A percentile compares a stretch with the other conserved stretches of the same genome.
Conservation (phyloP, 306 rosid genomes). For the Glycine soja region DNA sequence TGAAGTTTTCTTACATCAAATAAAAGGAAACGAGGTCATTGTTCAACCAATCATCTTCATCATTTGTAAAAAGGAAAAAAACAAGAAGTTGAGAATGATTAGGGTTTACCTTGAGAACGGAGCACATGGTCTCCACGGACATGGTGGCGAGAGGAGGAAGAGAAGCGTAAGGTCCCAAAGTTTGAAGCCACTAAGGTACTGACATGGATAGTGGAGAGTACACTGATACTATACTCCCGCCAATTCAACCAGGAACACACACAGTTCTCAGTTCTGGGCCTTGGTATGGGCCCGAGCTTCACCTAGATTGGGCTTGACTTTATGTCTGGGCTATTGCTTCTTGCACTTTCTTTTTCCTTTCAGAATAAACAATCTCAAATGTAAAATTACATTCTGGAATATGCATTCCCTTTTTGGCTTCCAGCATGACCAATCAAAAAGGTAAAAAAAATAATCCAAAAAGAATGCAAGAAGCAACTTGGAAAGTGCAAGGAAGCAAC, state of each 20-base stretch:
- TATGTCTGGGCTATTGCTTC: too few relatives aligned
- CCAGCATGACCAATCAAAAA: too few relatives aligned
- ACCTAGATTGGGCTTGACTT: not conserved
- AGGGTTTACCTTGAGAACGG: conserved; percentile 66
- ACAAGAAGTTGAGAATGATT: not conserved
- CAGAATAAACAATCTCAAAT: too few relatives aligned
- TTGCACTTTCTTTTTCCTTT: too few relatives aligned
- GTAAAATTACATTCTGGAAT: too few relatives aligned
- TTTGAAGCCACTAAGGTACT: not conserved
- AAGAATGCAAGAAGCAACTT: too few relatives aligned
- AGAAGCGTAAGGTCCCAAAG: not conserved
- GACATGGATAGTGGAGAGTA: not conserved
- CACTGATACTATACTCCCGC: conserved; percentile 44
- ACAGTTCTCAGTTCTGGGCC: not conserved
- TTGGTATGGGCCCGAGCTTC: not conserved
- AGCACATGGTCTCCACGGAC: conserved; percentile 50
- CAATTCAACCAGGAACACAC: conserved; percentile 19
- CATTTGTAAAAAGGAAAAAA: not conserved
- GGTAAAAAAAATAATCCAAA: too few relatives aligned
- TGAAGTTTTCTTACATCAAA: not conserved
- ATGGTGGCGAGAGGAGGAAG: conserved; percentile 14
- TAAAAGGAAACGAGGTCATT: not conserved
- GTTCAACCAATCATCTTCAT: not conserved
- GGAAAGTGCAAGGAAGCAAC: too few relatives aligned
- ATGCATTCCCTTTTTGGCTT: too few relatives aligned